Base-by-base conservation (phyloP, 768 basidiomycete genomes). In the Pisolithus tinctorius region DNA sequence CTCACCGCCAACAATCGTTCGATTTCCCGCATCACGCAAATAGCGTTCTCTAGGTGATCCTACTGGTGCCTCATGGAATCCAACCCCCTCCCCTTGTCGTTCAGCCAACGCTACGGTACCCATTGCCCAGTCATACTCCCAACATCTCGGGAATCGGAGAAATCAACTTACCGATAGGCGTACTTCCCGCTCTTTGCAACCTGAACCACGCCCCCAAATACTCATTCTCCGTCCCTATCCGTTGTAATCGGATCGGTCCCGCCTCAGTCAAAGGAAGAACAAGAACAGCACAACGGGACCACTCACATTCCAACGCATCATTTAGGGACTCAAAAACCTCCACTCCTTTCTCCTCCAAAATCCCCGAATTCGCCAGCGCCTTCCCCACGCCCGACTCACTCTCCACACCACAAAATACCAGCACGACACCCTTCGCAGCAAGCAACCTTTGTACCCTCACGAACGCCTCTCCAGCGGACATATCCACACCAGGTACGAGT, bases 391-490 rank as follows among this genome's bases (percentile, higher is more conserved):
- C 60, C 0, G 83, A 82, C 9, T 86, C 80, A 1, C 71, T 71
- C 1, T 73, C 67, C 45, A 88, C 79, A 0, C 95, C 95, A 63
- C 94, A 98, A 52, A 99, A 81, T 20, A 97, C 90, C 20, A 99
- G 74, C 1, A 85, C 78, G 49, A 97, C 86, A n/a, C 74, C 75
- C 60, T 86, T 87, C 2, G 80, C 80, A 4, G 79, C 73, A 27
- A 97, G 71, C 8, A 97, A 62, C 6, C 94, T 78, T 57, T 95
- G 93, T 7, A 97, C 78, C 9, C 95, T 81, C 37, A 97, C 88
- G 57, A 97, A 92, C 0, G 94, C 95, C 62, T 98, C 95, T 1
- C 94, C 91, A 3, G 94, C 82, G 0, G 90, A 94, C 79, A 96
- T 86, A 67, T 99, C 95, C 26, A 98, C 85, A 0, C 94, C 93